Percentiles rank a stretch among this genome's conserved stretches.
Conservation (phyloP, 345 rosid genomes). For the Ricinus communis region DNA sequence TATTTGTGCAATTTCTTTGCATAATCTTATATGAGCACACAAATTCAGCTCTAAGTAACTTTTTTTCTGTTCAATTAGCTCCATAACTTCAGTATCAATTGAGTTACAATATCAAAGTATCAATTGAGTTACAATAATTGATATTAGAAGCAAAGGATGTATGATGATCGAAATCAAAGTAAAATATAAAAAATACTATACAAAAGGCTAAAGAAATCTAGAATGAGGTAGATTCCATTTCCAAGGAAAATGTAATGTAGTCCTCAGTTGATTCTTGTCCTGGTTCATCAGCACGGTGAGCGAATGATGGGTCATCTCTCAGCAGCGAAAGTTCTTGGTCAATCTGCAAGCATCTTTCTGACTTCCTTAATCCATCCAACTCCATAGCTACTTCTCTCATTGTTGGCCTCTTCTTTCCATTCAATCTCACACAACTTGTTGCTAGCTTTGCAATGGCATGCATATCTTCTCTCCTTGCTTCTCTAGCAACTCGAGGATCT, state of each 20-base stretch:
- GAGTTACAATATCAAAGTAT: no score
- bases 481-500: constrained; percentile 6
- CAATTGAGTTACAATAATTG: no score
- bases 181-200: no score
- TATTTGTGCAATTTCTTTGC: no score
- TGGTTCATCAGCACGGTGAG: no score
- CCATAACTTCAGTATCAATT: no score
- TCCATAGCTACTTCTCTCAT: constrained; percentile 16
- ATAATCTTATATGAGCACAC: no score
- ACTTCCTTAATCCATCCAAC: constrained; percentile 13
- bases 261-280: constrained; percentile 1
- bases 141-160: no score
- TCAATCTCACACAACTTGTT: constrained; percentile 3
- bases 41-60: no score
- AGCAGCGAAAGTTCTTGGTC: not conserved
- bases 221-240: constrained; percentile 5
- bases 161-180: no score
- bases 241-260: constrained; percentile 1
- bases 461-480: constrained; percentile 10
- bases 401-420: constrained; percentile 12
- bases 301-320: no score
- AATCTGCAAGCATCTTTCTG: not conserved
- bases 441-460: constrained; percentile 12
- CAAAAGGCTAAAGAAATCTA: not conserved
- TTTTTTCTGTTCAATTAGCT: no score